Evolutionary conservation across 1,284 basidiomycete genomes (phyloP).

Genomic region (Malassezia sp.): DNA sequence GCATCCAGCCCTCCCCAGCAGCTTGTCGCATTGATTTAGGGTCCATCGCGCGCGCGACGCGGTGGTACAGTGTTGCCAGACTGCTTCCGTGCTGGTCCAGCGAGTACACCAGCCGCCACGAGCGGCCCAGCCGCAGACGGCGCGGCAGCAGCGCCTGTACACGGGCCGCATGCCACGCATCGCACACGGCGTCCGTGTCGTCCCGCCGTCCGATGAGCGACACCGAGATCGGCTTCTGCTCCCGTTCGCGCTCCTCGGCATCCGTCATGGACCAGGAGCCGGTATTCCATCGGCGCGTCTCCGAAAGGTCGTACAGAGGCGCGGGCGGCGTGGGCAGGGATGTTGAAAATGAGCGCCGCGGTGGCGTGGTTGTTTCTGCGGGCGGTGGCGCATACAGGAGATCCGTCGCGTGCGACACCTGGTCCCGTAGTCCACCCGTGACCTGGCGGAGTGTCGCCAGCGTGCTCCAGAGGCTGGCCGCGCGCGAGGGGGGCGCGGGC

Average conservation of each 20-base stretch:
- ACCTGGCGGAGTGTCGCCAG: too few relatives aligned
- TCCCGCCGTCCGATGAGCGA: conserved; percentile 25
- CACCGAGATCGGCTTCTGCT: conserved; percentile 25
- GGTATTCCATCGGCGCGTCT: conserved; percentile 34
- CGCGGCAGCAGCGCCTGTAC: conserved; percentile 55
- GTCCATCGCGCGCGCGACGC: conserved; percentile 23
- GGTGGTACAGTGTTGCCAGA: conserved; percentile 60
- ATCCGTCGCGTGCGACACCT: too few relatives aligned
- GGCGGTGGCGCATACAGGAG: too few relatives aligned
- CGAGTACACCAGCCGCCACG: conserved; percentile 83
- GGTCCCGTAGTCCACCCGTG: too few relatives aligned
- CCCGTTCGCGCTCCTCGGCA: conserved; percentile 5
- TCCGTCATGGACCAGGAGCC: conserved; percentile 35
- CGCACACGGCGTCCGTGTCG: conserved; percentile 32
- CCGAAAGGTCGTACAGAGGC: conserved; percentile 30
- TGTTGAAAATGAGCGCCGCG: conserved; percentile 23
- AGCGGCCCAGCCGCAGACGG: conserved; percentile 61
- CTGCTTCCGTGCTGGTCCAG: conserved; percentile 92
- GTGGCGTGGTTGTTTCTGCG: too few relatives aligned
- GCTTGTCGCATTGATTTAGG: conserved; percentile 9
- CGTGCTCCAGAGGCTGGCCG: too few relatives aligned
- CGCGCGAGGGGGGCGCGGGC: too few relatives aligned
- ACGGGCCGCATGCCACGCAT: conserved; percentile 29
- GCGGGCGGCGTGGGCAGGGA: too few relatives aligned
- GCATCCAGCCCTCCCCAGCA: conserved; percentile 29